Base-by-base conservation (phyloP, 495 filamentous ascomycete species). In the Barbatosphaeria neglecta region DNA sequence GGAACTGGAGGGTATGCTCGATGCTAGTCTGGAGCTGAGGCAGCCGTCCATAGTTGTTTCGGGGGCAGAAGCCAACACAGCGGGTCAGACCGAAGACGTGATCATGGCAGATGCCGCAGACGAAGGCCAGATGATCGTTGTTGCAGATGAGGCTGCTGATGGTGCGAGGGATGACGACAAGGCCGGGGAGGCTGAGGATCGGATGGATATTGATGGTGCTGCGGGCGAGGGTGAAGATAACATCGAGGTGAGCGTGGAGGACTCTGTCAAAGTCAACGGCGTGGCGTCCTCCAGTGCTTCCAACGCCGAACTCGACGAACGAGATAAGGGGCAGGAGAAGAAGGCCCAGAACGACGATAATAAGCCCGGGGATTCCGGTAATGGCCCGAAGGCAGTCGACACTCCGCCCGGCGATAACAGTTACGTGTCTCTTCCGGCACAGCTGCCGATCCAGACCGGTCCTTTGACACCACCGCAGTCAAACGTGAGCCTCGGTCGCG, bases 1-100 rank as follows among this genome's bases (percentile, higher is more conserved):
- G 48, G 81, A 92, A 50, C 69, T 95, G 15, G 83, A 89, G 50
- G 68, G 69, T 22, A 74, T 90, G 54, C 67, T 90, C 13, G 84
- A 88, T 47, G 59, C 65, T n/a, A 69, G 71, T 45, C 57, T 71
- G 23, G 68, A 76, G 47, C 39, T 69, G 24, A 60, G 59, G 18
- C 66, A 62, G 40, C 57, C 61, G 5, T 43, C 51, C 38, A 55
- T 54, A 37, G 59, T 44, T 3, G 54, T 59, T 0, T 59, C 49
- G 2, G 54, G 53, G 11, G 49, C 51, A 17, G 59, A 52, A 19
- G 52, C 33, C 6, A 56, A 57, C n/a, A 63, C 44, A 1, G 9
- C 57, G 4, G 56, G 57, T n/a, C 47, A 50, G 25, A 53, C 51
- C 37, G 57, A 65, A 27, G 67, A 69, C 40, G 59, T 69, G 18